phyloP scores from a whole-genome alignment of 306 rosid genomes.

The Pueraria montana region DNA sequence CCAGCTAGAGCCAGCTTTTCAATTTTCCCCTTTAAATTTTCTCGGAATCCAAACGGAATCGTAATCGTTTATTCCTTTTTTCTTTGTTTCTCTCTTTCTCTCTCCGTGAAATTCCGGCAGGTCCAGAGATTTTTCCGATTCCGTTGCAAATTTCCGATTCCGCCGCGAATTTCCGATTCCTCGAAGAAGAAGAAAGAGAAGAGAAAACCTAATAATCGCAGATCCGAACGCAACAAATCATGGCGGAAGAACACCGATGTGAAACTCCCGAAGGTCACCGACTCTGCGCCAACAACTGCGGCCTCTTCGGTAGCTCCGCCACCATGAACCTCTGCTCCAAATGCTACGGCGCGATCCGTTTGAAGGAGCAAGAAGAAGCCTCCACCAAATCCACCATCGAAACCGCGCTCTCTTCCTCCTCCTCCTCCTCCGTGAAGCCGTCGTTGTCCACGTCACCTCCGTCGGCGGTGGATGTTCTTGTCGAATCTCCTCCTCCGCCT shows the following conservation, averaged over 20 bases:
- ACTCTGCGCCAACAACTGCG: slow-evolving; percentile 85
- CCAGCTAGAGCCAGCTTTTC: slow-evolving; percentile 22
- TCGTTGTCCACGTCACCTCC: slow-evolving; percentile 34
- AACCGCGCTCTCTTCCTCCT: slow-evolving; percentile 60
- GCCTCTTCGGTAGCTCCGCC: slow-evolving; percentile 78
- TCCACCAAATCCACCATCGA: slow-evolving; percentile 78
- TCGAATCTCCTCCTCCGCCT: background rate
- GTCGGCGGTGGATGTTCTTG: background rate
- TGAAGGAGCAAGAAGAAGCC: slow-evolving; percentile 66
- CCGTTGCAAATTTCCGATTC: background rate
- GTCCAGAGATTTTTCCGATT: background rate
- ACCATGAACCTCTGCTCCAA: slow-evolving; percentile 92
- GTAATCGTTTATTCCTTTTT: background rate
- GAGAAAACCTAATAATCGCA: background rate
- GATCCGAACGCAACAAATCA: slow-evolving; percentile 27
- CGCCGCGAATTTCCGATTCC: background rate
- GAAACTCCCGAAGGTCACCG: slow-evolving; percentile 86
- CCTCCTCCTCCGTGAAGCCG: slow-evolving; percentile 44
- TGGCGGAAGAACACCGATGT: slow-evolving; percentile 93
- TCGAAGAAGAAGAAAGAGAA: slow-evolving; percentile 6
- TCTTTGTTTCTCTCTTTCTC: background rate
- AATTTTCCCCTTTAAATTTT: slow-evolving; percentile 12
- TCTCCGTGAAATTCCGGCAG: slow-evolving; percentile 37
- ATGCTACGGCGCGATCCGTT: slow-evolving; percentile 69
- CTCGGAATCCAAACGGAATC: slow-evolving; percentile 31